phyloP scores from a whole-genome alignment of 2,329 filamentous ascomycete genomes.

The Epichloe sp. region DNA sequence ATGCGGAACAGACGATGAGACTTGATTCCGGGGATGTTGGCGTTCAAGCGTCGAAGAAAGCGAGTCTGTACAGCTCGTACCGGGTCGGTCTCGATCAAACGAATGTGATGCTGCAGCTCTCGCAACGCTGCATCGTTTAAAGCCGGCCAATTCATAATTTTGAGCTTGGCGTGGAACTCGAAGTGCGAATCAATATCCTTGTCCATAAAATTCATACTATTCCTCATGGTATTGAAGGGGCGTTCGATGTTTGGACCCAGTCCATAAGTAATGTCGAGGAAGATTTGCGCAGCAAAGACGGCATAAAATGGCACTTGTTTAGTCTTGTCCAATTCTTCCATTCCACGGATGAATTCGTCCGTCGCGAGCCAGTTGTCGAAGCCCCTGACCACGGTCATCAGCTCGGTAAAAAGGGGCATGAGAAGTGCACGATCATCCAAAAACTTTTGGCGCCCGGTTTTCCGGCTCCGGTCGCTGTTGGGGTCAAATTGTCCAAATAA shows the following conservation, averaged over 20 bases:
- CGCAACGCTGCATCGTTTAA: background rate
- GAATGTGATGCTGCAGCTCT: constrained; percentile 5
- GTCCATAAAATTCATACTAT: background rate
- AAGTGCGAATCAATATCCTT: constrained; percentile 1
- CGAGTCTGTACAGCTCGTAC: background rate
- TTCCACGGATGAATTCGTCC: constrained; percentile 25
- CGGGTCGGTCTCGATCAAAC: background rate
- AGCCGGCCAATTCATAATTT: constrained; percentile 14
- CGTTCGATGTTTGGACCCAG: constrained; percentile 11
- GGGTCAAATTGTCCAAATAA: constrained; percentile 15
- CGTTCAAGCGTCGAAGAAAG: background rate
- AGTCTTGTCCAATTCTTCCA: constrained; percentile 19
- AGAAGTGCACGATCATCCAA: constrained; percentile 23
- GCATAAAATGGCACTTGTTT: constrained; percentile 20
- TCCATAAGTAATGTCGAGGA: constrained; percentile 26
- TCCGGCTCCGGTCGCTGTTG: constrained; percentile 10
- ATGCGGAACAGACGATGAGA: constrained; percentile 18
- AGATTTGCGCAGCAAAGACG: constrained; percentile 27
- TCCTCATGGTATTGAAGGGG: constrained; percentile 3
- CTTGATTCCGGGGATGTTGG: background rate
- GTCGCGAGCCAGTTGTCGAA: constrained; percentile 11
- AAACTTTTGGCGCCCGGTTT: constrained; percentile 18
- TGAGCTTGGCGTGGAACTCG: constrained; percentile 19
- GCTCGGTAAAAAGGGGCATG: constrained; percentile 20
- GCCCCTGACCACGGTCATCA: constrained; percentile 11